Percentiles rank a stretch among this genome's conserved stretches.
Evolutionary conservation across 2,329 filamentous ascomycete species (phyloP).

Genomic region (Monosporascus sp.): DNA sequence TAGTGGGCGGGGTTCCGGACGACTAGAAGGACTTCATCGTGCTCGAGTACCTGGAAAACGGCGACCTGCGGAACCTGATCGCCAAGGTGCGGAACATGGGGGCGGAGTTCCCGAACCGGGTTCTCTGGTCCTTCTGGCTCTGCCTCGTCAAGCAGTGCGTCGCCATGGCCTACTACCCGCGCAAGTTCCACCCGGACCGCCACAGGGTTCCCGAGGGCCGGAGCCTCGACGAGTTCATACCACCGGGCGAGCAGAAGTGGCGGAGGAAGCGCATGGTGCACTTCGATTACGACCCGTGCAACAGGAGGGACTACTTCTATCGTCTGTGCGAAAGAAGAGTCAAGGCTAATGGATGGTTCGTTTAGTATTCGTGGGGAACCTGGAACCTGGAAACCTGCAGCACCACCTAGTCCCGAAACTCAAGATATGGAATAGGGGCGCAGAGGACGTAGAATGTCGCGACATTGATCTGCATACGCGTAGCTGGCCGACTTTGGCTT

Average conservation of each 20-base stretch:
- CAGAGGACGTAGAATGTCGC: background rate
- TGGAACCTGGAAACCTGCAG: background rate
- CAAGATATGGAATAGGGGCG: background rate
- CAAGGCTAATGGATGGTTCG: background rate
- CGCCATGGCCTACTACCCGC: background rate
- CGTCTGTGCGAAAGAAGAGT: background rate
- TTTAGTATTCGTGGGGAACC: background rate
- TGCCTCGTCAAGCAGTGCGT: background rate
- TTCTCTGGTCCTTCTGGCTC: background rate
- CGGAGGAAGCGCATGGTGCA: background rate
- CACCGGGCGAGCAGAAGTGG: background rate
- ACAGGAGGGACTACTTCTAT: background rate
- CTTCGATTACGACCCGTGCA: background rate
- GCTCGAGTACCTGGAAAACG: background rate
- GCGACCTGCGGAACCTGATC: background rate
- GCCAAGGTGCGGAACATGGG: background rate
- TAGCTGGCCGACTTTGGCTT: background rate
- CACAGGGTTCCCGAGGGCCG: background rate
- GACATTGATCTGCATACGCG: background rate
- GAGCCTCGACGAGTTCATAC: background rate
- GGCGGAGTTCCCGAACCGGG: background rate
- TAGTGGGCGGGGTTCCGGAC: background rate
- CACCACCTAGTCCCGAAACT: background rate
- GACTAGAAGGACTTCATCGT: background rate
- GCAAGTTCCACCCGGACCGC: background rate